Base-by-base conservation (phyloP, 2,329 filamentous ascomycete species). In the Trichoderma pleuroti region DNA sequence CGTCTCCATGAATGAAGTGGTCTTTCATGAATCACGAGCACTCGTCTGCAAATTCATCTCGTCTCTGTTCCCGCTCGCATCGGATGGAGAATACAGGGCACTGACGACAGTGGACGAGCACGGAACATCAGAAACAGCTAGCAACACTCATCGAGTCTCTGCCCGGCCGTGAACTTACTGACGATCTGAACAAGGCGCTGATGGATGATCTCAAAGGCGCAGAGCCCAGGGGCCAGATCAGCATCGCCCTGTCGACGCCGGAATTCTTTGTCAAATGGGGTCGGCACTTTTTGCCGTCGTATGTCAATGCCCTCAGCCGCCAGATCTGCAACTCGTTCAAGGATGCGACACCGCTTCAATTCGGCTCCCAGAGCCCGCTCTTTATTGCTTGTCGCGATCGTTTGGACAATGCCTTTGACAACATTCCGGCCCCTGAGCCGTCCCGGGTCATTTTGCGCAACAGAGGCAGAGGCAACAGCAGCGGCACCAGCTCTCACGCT, bases 321-420 rank as follows among this genome's bases (percentile, higher is more conserved):
- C 88, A 90, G 76, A 78, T 86, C 11, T 89, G 88, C 80, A 89
- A 88, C 76, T 86, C 85, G 0, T 90, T 90, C 83, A 89, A 89
- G 75, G 88, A 90, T 71, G 80, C 84, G 0, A 88, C 88, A 0
- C 86, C 88, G 5, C 81, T 87, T 8, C 81, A 83, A 72, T 90
- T 90, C 74, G 84, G 87, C 18, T 74, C 74, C 0, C 76, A 82
- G 1, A 88, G 85, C 65, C 81, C 84, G 0, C 79, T 90, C 4
- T 90, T 91, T 75, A 76, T 78, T 16, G 73, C 77, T 7, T 89
- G 85, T 74, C 80, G 86, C 10, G 81, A 86, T 61, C 74, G 77
- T 1, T 82, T 90, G 0, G 84, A 88, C 70, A 74, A 74, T 0
- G 83, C 83, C 0, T 88, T 88, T 72, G 84, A 87, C 71, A 78